Evolutionary conservation across 768 basidiomycete genomes (phyloP).

Genomic region (Hypsizygus marmoreus): DNA sequence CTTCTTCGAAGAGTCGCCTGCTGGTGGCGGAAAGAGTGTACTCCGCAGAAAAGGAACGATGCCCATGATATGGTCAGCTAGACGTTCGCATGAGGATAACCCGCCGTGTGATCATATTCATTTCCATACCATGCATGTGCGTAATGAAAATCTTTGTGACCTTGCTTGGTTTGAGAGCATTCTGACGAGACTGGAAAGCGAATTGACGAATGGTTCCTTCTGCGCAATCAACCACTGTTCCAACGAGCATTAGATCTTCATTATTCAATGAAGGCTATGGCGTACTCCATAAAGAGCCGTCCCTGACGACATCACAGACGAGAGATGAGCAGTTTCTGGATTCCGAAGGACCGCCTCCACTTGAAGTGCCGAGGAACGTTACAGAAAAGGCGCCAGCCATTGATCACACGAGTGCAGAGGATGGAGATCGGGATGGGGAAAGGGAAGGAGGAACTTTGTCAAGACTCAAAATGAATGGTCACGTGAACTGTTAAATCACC

Average conservation of each 20-base stretch:
- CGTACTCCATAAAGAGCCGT: conserved; percentile 71
- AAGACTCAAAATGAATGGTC: no score
- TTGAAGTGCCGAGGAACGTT: conserved; percentile 76
- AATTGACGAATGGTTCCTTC: conserved; percentile 80
- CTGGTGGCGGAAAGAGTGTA: conserved; percentile 50
- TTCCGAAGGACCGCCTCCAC: conserved; percentile 73
- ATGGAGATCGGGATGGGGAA: no score
- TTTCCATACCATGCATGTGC: conserved; percentile 81
- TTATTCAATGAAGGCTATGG: conserved; percentile 5
- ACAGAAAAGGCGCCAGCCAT: conserved; percentile 52
- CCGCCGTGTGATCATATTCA: no score
- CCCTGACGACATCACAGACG: conserved; percentile 55
- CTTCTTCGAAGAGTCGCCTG: conserved; percentile 16
- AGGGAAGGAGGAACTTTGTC: no score
- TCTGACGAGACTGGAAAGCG: conserved; percentile 45
- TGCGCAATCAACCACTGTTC: conserved; percentile 76
- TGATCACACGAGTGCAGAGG: background rate
- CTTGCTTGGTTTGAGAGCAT: conserved; percentile 41
- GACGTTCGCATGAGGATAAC: conserved; percentile 1
- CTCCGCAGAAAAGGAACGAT: conserved; percentile 66
- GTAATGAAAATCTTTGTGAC: conserved; percentile 79
- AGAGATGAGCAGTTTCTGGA: conserved; percentile 79
- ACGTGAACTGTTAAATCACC: no score
- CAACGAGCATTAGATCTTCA: background rate
- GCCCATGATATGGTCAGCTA: conserved; percentile 77